Percentiles rank a stretch among this genome's conserved stretches.
These are phyloP conservation scores for Metarhizium humberi DNA, from an alignment of 2,329 filamentous ascomycete genomes.

Conservation along the genomic window DNA sequence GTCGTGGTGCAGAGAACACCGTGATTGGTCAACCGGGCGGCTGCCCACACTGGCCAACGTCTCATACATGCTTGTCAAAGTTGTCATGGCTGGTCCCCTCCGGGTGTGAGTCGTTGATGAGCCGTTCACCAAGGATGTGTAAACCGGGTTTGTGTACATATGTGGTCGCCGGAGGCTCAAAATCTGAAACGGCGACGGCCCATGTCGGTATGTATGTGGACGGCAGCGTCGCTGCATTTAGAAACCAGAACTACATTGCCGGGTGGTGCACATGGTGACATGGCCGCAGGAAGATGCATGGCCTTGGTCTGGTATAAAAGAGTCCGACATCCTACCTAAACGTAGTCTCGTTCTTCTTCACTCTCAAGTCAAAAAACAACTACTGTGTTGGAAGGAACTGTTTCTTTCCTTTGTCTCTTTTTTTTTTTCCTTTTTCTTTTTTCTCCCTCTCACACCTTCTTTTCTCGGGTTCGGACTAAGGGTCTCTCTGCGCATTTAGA, in stretches of 20 bases:
- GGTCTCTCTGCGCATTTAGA: slow-evolving; percentile 12
- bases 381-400: slow-evolving; percentile 5
- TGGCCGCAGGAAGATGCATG: not conserved
- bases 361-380: not conserved
- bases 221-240: not conserved
- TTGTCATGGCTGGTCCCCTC: not conserved
- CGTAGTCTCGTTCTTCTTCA: not conserved
- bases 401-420: slow-evolving; percentile 8
- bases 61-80: slow-evolving; percentile 7
- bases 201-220: not conserved
- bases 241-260: not conserved
- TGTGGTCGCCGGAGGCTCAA: not conserved
- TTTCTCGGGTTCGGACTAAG: slow-evolving; percentile 14
- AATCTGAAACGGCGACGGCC: not conserved
- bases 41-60: slow-evolving; percentile 12
- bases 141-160: not conserved
- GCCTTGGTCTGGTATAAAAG: slow-evolving; percentile 1
- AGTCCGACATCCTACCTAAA: not conserved
- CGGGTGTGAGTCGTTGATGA: not conserved
- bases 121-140: not conserved
- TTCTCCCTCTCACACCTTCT: slow-evolving; percentile 13
- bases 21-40: slow-evolving; percentile 15
- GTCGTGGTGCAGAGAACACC: not conserved
- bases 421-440: slow-evolving; percentile 14
- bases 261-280: not conserved